Evolutionary conservation across 2,329 filamentous ascomycete species (phyloP).

Genomic region (Ophiocordyceps camponoti-floridani): DNA sequence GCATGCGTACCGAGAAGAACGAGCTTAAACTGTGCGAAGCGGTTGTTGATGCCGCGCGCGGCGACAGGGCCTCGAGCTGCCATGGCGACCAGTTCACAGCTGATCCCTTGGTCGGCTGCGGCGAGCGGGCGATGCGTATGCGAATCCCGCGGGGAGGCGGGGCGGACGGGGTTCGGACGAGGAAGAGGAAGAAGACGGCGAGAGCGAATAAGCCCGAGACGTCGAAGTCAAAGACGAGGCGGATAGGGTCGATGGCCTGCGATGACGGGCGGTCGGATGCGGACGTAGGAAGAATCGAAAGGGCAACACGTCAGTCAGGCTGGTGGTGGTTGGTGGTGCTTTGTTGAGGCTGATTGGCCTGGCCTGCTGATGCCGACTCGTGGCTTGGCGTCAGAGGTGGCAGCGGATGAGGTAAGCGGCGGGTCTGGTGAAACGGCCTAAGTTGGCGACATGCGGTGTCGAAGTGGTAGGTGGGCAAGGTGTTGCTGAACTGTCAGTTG

Average conservation of each 20-base stretch:
- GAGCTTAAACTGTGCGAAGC: constrained; percentile 98
- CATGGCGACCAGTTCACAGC: constrained; percentile 36
- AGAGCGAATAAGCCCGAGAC: too few relatives aligned
- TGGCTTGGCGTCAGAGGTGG: not conserved
- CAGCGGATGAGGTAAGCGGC: not conserved
- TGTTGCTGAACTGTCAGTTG: too few relatives aligned
- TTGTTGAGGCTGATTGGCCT: not conserved
- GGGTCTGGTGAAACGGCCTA: too few relatives aligned
- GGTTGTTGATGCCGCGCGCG: constrained; percentile 51
- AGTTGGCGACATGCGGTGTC: too few relatives aligned
- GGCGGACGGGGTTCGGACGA: not conserved
- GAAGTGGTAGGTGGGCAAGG: too few relatives aligned
- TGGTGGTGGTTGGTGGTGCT: constrained; percentile 3
- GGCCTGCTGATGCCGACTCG: constrained; percentile 1
- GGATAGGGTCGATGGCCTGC: not conserved
- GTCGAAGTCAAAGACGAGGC: too few relatives aligned
- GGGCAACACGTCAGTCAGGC: constrained; percentile 8
- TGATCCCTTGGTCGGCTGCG: constrained; percentile 6
- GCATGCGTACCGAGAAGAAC: constrained; percentile 67
- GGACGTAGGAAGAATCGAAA: constrained; percentile 4
- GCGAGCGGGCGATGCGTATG: not conserved
- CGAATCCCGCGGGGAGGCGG: not conserved
- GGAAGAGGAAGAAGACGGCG: constrained; percentile 3
- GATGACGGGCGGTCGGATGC: constrained; percentile 1
- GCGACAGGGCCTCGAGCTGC: constrained; percentile 58